Percentiles rank a stretch among this genome's conserved stretches.
These are phyloP conservation scores for Podaxis pistillaris DNA, from an alignment of 768 basidiomycete species.

Conservation along the genomic window DNA sequence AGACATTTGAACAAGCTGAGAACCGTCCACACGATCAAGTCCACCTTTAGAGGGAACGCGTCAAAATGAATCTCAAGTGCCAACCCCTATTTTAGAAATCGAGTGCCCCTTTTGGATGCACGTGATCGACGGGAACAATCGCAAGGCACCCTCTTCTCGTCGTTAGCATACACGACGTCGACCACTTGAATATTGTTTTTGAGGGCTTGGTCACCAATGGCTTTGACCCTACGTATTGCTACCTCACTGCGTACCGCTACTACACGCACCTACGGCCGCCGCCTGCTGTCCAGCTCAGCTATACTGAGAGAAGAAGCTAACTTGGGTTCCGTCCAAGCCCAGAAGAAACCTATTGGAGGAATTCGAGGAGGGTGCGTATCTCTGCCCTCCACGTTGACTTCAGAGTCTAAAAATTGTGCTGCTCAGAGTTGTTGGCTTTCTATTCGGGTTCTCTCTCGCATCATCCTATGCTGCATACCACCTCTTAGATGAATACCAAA, in stretches of 20 bases:
- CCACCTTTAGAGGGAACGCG: neutral
- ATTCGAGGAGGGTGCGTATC: slow-evolving; percentile 59
- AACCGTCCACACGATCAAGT: neutral
- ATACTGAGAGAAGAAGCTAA: slow-evolving; percentile 32
- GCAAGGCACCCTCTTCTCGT: neutral
- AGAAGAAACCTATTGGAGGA: slow-evolving; percentile 76
- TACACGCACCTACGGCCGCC: neutral
- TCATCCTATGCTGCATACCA: slow-evolving; percentile 86
- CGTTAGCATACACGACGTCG: slow-evolving; percentile 1
- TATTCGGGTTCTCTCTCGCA: slow-evolving; percentile 89
- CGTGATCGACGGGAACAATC: slow-evolving; percentile 13
- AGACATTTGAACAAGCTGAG: neutral
- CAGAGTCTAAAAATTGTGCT: slow-evolving; percentile 5
- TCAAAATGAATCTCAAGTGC: neutral
- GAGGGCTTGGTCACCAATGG: slow-evolving; percentile 2
- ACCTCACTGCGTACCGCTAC: neutral
- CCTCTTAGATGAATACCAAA: slow-evolving; percentile 87
- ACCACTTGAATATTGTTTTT: neutral
- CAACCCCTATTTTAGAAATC: slow-evolving; percentile 1
- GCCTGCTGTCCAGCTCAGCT: neutral
- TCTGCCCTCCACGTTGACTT: neutral
- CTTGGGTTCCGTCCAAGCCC: slow-evolving; percentile 51
- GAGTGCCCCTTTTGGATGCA: neutral
- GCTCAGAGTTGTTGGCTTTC: slow-evolving; percentile 73
- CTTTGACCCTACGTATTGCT: neutral